These are phyloP conservation scores for Mycena venus DNA, from an alignment of 768 basidiomycete species.

Conservation along the genomic window DNA sequence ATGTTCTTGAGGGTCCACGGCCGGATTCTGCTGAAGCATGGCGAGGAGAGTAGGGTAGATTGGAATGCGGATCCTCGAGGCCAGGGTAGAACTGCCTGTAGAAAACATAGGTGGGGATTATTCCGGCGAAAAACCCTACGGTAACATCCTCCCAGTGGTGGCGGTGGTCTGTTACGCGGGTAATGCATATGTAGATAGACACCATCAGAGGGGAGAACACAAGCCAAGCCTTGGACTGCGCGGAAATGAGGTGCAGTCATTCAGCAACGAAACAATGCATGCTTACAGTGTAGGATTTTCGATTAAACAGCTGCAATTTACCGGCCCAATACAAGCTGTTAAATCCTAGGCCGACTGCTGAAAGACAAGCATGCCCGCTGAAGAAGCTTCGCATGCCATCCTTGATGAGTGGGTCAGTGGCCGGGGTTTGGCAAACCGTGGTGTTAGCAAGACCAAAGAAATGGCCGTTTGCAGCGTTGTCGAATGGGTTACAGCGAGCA, in stretches of 20 bases:
- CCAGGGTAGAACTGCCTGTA: constrained; percentile 42
- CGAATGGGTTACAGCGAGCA: constrained; percentile 37
- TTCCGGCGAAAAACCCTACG: constrained; percentile 34
- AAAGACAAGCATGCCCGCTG: constrained; percentile 43
- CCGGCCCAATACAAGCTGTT: constrained; percentile 40
- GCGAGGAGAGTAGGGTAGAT: constrained; percentile 35
- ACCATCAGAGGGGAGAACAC: constrained; percentile 36
- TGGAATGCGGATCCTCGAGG: constrained; percentile 37
- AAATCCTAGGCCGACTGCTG: constrained; percentile 34
- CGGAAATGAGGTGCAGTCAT: background rate
- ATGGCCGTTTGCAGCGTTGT: constrained; percentile 32
- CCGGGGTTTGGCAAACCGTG: constrained; percentile 37
- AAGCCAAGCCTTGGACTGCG: constrained; percentile 39
- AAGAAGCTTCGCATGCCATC: constrained; percentile 45
- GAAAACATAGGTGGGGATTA: constrained; percentile 32
- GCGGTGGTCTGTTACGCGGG: constrained; percentile 40
- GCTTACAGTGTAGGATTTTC: constrained; percentile 34
- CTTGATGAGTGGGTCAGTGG: constrained; percentile 34
- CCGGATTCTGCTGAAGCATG: background rate
- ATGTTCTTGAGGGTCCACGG: constrained; percentile 8
- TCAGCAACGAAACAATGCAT: background rate
- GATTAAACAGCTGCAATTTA: constrained; percentile 40
- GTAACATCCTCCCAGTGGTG: constrained; percentile 38
- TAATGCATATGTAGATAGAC: constrained; percentile 40
- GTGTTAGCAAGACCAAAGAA: constrained; percentile 40